Percentiles rank a stretch among this genome's conserved stretches.
Conservation (phyloP, 1,139 yeast genomes). For the Hyphopichia khmerensis region DNA sequence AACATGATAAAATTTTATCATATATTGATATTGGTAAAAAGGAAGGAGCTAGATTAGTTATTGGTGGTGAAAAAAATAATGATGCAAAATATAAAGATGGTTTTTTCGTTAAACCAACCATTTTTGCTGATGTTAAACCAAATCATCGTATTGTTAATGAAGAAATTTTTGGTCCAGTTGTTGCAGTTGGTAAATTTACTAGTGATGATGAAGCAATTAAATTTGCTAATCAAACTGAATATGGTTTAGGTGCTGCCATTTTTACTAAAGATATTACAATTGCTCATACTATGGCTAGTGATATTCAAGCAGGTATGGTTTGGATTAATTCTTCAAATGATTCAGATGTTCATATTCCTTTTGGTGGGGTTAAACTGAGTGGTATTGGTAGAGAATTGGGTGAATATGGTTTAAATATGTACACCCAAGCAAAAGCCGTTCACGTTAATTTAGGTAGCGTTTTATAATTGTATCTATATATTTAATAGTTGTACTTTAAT, state of each 20-base stretch:
- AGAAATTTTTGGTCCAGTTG: conserved; percentile 64
- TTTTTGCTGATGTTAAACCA: conserved; percentile 53
- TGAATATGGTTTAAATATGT: conserved; percentile 71
- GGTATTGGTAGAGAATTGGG: conserved; percentile 92
- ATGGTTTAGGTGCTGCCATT: conserved; percentile 72
- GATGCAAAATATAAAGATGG: conserved; percentile 42
- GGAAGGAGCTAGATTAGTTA: conserved; percentile 53
- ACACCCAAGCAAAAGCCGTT: conserved; percentile 79
- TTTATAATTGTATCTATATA: conserved; percentile 18
- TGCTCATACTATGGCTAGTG: conserved; percentile 47
- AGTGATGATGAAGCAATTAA: conserved; percentile 53
- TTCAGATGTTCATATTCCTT: conserved; percentile 73
- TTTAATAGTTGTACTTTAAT: too few relatives aligned
- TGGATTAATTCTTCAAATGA: conserved; percentile 73
- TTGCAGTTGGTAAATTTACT: conserved; percentile 49
- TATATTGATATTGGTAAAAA: conserved; percentile 53
- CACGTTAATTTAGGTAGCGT: conserved; percentile 58
- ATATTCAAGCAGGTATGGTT: conserved; percentile 54
- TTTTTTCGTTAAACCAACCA: conserved; percentile 52
- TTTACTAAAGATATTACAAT: conserved; percentile 58
- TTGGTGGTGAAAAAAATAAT: conserved; percentile 47
- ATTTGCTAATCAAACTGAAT: conserved; percentile 51
- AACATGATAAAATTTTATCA: conserved; percentile 57
- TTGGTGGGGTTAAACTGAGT: conserved; percentile 75
- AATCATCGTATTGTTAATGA: conserved; percentile 54